phyloP scores from a whole-genome alignment of 345 rosid genomes.

The Hibiscus mutabilis region DNA sequence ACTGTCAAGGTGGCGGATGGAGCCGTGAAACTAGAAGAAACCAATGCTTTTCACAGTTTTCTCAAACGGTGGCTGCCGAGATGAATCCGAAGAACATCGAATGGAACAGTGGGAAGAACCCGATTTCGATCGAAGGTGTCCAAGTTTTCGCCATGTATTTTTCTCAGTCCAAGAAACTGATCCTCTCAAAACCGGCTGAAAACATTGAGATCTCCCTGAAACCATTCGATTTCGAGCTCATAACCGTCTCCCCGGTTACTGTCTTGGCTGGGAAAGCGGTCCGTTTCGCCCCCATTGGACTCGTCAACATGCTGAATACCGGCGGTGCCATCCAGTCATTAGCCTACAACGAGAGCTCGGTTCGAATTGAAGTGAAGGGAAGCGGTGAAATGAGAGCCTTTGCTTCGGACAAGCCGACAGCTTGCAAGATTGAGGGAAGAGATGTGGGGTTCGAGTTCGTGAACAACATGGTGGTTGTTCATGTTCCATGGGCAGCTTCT shows the following conservation, averaged over 20 bases:
- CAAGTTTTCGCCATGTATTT: slow-evolving; percentile 61
- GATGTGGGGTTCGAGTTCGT: slow-evolving; percentile 53
- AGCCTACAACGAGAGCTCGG: slow-evolving; percentile 28
- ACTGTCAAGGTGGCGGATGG: slow-evolving; percentile 99
- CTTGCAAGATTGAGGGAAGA: slow-evolving; percentile 55
- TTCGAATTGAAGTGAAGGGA: slow-evolving; percentile 54
- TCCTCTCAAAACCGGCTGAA: slow-evolving; percentile 45
- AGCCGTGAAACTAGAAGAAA: slow-evolving; percentile 68
- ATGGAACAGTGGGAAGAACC: slow-evolving; percentile 74
- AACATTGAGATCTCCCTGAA: slow-evolving; percentile 53
- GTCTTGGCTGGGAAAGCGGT: slow-evolving; percentile 30
- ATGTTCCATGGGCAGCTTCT: slow-evolving; percentile 60
- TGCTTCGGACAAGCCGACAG: slow-evolving; percentile 56
- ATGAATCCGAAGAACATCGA: slow-evolving; percentile 60
- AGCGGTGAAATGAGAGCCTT: slow-evolving; percentile 61
- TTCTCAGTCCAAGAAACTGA: slow-evolving; percentile 57
- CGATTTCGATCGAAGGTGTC: slow-evolving; percentile 54
- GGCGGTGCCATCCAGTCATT: slow-evolving; percentile 76
- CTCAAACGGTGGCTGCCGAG: slow-evolving; percentile 42
- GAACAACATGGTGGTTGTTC: slow-evolving; percentile 38
- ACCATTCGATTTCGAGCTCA: slow-evolving; percentile 78
- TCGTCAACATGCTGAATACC: slow-evolving; percentile 79
- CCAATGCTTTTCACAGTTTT: slow-evolving; percentile 58
- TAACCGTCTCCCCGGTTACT: slow-evolving; percentile 65
- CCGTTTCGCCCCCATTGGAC: slow-evolving; percentile 76